A percentile compares a stretch with the other conserved stretches of the same genome.
phyloP scores from a whole-genome alignment of 2,329 filamentous ascomycete genomes.

The Alternaria triticina region DNA sequence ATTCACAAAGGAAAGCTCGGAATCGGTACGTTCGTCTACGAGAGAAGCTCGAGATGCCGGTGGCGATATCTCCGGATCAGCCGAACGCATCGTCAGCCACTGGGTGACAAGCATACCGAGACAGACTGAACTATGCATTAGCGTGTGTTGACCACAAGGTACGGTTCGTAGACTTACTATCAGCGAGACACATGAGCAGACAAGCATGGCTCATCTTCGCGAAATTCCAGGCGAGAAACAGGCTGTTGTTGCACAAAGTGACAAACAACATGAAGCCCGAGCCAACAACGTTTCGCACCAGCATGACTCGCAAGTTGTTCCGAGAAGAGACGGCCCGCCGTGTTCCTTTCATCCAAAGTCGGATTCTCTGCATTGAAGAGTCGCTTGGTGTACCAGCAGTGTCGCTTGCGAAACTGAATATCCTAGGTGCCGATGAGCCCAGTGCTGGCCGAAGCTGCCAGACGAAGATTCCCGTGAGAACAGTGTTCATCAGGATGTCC shows the following conservation, averaged over 20 bases:
- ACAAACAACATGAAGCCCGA: constrained; percentile 40
- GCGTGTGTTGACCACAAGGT: neutral
- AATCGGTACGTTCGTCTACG: neutral
- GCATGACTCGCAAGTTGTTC: constrained; percentile 24
- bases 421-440: neutral
- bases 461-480: constrained; percentile 45
- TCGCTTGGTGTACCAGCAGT: neutral
- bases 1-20: neutral
- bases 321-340: neutral
- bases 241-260: constrained; percentile 43
- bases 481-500: constrained; percentile 43
- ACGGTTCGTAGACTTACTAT: constrained; percentile 37
- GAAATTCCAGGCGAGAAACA: constrained; percentile 35
- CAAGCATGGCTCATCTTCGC: constrained; percentile 46
- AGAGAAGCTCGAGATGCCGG: neutral
- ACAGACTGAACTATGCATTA: constrained; percentile 15
- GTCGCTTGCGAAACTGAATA: neutral
- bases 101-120: constrained; percentile 26
- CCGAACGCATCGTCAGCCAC: constrained; percentile 26
- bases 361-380: neutral
- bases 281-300: constrained; percentile 35
- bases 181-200: constrained; percentile 46
- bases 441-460: constrained; percentile 39
- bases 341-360: neutral
- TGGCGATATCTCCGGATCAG: neutral